A percentile compares a stretch with the other conserved stretches of the same genome.
phyloP scores from a whole-genome alignment of 108 stramenopile species.

The Tribonema minus region DNA sequence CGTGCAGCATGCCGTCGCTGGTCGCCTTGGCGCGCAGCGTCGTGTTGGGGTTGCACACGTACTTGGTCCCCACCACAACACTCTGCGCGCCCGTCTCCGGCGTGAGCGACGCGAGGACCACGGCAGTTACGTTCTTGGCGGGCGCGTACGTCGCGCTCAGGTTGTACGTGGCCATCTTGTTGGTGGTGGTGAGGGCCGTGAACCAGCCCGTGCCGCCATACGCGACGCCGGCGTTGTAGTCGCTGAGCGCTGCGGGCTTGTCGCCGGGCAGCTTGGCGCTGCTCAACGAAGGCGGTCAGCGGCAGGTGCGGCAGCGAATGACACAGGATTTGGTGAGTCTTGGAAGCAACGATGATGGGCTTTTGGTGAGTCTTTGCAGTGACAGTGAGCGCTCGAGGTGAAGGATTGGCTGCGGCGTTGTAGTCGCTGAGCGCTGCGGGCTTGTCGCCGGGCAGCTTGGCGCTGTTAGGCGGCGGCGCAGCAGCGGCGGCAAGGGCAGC shows the following conservation, averaged over 20 bases:
- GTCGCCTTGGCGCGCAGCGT: conserved; percentile 8
- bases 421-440: conserved; percentile 4
- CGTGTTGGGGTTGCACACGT: conserved; percentile 15
- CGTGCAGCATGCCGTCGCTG: not conserved
- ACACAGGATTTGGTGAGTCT: no score
- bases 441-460: not conserved
- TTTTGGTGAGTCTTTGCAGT: no score
- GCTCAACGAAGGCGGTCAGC: no score
- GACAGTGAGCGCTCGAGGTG: no score
- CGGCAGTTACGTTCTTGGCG: not conserved
- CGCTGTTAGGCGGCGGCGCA: no score
- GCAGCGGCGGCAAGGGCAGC: no score
- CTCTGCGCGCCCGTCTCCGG: conserved; percentile 17
- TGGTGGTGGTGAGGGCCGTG: conserved; percentile 17
- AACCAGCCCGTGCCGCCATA: conserved; percentile 5
- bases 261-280: not conserved
- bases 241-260: conserved; percentile 8
- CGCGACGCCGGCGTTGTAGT: conserved; percentile 24
- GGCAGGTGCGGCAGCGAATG: no score
- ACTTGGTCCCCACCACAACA: conserved; percentile 6
- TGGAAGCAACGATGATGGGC: no score
- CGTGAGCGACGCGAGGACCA: conserved; percentile 5
- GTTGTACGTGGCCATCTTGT: conserved; percentile 33
- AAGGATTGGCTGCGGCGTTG: no score
- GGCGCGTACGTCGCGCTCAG: conserved; percentile 8